These are phyloP conservation scores for Emmonsiellopsis sp. DNA, from an alignment of 2,329 filamentous ascomycete species.

Conservation along the genomic window DNA sequence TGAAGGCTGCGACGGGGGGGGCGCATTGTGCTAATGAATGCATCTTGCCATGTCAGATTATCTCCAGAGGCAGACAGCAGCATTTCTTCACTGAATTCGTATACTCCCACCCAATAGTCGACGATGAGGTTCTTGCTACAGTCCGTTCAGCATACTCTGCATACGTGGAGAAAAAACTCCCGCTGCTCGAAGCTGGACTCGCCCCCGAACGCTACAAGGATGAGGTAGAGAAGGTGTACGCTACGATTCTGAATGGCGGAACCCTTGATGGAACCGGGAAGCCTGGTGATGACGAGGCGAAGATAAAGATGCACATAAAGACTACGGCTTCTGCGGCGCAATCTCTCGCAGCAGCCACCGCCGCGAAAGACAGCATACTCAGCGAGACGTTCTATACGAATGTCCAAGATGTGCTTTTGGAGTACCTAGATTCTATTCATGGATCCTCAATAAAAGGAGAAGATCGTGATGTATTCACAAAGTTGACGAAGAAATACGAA, in stretches of 20 bases:
- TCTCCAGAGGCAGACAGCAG: conserved; percentile 62
- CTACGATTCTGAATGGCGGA: conserved; percentile 46
- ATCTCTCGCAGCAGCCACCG: conserved; percentile 21
- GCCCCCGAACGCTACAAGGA: conserved; percentile 40
- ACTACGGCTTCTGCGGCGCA: conserved; percentile 49
- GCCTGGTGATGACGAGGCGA: conserved; percentile 70
- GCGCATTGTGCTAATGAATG: background rate
- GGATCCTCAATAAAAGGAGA: conserved; percentile 49
- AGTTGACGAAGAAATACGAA: conserved; percentile 78
- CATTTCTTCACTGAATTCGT: conserved; percentile 66
- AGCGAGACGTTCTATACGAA: conserved; percentile 46
- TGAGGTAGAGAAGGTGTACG: conserved; percentile 44
- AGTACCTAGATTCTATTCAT: conserved; percentile 64
- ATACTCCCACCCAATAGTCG: conserved; percentile 36
- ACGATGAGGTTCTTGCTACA: conserved; percentile 39
- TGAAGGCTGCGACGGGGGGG: background rate
- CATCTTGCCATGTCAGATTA: conserved; percentile 42
- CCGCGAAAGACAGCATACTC: conserved; percentile 18
- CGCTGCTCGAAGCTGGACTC: conserved; percentile 38
- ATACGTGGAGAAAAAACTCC: conserved; percentile 61
- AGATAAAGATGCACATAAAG: conserved; percentile 81
- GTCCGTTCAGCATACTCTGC: conserved; percentile 44
- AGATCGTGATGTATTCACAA: conserved; percentile 71
- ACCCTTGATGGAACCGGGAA: conserved; percentile 44
- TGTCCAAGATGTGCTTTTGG: conserved; percentile 62